phyloP scores from a whole-genome alignment of 768 basidiomycete species.

The Podaxis sp. region DNA sequence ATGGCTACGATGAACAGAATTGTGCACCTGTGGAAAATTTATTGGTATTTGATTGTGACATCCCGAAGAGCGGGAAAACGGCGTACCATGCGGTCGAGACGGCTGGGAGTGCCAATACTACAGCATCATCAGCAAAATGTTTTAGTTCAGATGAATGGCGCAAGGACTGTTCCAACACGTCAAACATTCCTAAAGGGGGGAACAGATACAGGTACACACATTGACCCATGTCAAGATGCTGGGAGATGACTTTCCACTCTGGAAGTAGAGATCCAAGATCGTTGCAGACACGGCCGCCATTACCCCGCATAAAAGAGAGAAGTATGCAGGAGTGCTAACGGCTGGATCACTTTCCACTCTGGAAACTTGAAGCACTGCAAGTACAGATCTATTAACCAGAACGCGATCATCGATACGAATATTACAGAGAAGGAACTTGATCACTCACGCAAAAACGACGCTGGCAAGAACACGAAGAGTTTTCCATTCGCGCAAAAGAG shows the following conservation, averaged over 20 bases:
- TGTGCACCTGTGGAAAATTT: not conserved
- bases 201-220: not conserved
- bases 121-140: conserved; percentile 1
- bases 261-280: conserved; percentile 9
- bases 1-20: conserved; percentile 8
- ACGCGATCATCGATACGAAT: not conserved
- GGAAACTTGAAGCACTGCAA: conserved; percentile 9
- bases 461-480: conserved; percentile 7
- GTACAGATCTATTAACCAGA: not conserved
- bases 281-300: conserved; percentile 12
- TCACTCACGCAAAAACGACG: conserved; percentile 4
- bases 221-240: conserved; percentile 6
- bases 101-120: conserved; percentile 6
- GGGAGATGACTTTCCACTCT: conserved; percentile 11
- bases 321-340: conserved; percentile 2
- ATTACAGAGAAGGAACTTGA: not conserved
- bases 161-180: not conserved
- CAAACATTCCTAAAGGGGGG: not conserved
- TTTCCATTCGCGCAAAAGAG: conserved; percentile 1
- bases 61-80: not conserved
- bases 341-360: conserved; percentile 8
- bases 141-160: not conserved
- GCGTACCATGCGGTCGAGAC: conserved; percentile 11
- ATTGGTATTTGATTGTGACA: not conserved
- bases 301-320: not conserved